Base-by-base conservation (phyloP, 1,284 basidiomycete species). In the Ceratobasidium sp. region DNA sequence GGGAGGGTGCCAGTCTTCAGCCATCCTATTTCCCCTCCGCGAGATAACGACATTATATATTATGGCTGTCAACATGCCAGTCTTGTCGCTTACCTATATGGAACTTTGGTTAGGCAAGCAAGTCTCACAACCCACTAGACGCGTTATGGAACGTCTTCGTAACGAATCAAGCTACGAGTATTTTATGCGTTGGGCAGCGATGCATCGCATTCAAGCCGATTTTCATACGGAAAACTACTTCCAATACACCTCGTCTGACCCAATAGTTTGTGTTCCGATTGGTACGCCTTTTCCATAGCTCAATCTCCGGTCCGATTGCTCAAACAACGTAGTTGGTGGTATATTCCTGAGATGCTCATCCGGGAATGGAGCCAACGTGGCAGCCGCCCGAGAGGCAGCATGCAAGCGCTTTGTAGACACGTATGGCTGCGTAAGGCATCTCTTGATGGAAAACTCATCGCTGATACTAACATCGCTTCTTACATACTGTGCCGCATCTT, bases 181-280 rank as follows among this genome's bases (percentile, higher is more conserved):
- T 24, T 50, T 73, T 14, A 47, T 47, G 29, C 69, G 69, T 29
- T 73, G 69, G 69, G 19, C 57, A 4, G 14, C 8, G n/a, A 47
- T 36, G 5, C 22, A 59, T n/a, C 31, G 57, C 2, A 9, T 60
- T 2, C 27, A 11, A 8, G 9, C 62, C 9, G 31, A 60, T 8
- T 73, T 56, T 45, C 1, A 29, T 14, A n/a, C 41, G 7, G 45
- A 33, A 11, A 11, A 27, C 9, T 31, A 51, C 24, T 44, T 54
- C 5, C 15, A 3, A 11, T 6, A 17, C 27, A n/a, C 36, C 17
- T 41, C 54, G 17, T 27, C 15, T 29, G 33, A 59, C 2, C 44
- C 17, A 22, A 29, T 59, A n/a, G 7, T 59, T n/a, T 71, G 56
- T 24, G 36, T 17, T 31, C 67, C 56, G 7, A 50, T 71, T 59